These are phyloP conservation scores for Acephala macrosclerotiorum DNA, from an alignment of 2,329 filamentous ascomycete genomes.

Conservation along the genomic window DNA sequence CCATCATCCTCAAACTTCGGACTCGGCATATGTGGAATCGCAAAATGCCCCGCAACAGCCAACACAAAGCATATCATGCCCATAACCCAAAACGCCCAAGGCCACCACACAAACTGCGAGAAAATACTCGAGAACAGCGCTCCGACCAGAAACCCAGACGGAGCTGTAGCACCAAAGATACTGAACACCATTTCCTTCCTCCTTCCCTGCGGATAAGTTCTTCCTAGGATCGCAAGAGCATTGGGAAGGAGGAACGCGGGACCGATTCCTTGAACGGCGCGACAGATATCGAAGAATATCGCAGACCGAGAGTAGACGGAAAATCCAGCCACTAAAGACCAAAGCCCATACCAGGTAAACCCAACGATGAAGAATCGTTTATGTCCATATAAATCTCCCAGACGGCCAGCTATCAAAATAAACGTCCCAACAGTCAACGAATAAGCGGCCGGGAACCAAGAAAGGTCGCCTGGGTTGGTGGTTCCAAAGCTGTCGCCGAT, in stretches of 20 bases:
- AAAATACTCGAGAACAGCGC: constrained; percentile 51
- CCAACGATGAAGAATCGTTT: constrained; percentile 55
- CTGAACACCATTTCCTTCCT: constrained; percentile 53
- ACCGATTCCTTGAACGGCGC: constrained; percentile 62
- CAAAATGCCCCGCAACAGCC: constrained; percentile 45
- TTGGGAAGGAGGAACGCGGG: constrained; percentile 61
- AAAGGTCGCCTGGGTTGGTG: constrained; percentile 52
- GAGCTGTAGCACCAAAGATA: constrained; percentile 56
- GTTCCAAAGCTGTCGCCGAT: constrained; percentile 57
- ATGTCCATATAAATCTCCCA: constrained; percentile 61
- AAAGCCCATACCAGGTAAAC: constrained; percentile 47
- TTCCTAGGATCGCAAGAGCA: constrained; percentile 56
- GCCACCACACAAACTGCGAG: constrained; percentile 54
- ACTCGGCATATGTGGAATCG: constrained; percentile 48
- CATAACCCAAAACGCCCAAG: constrained; percentile 57
- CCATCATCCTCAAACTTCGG: constrained; percentile 39
- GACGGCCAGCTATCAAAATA: constrained; percentile 58
- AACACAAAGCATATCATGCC: constrained; percentile 49
- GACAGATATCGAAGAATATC: constrained; percentile 54
- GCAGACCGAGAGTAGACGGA: constrained; percentile 37
- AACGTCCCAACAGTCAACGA: constrained; percentile 62
- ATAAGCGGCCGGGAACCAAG: constrained; percentile 66
- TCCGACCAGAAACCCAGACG: constrained; percentile 54
- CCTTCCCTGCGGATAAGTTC: constrained; percentile 54
- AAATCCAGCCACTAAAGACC: constrained; percentile 39